phyloP scores from a whole-genome alignment of 805 yeast genomes.

The Candida orba region DNA sequence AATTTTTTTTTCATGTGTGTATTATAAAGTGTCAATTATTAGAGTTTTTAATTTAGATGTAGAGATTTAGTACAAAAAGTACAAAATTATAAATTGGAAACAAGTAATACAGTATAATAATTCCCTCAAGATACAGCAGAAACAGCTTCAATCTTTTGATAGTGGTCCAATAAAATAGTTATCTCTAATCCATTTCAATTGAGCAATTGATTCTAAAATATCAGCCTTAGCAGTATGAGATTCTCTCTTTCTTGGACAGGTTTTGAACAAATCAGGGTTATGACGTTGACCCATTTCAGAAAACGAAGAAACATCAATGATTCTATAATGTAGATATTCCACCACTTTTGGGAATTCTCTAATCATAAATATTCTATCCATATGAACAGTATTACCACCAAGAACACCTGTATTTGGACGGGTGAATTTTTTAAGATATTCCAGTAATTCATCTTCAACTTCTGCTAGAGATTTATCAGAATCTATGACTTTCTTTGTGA shows the following conservation, averaged over 20 bases:
- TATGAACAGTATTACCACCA: constrained; percentile 90
- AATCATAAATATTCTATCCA: constrained; percentile 81
- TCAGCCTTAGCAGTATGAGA: constrained; percentile 87
- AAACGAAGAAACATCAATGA: constrained; percentile 84
- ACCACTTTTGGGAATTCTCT: constrained; percentile 67
- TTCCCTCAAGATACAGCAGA: not conserved
- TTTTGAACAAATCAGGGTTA: constrained; percentile 52
- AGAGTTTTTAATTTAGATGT: no score
- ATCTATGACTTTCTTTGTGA: constrained; percentile 60
- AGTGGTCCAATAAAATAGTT: constrained; percentile 43
- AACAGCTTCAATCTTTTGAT: not conserved
- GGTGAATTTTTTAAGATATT: constrained; percentile 51
- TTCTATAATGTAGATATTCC: constrained; percentile 59
- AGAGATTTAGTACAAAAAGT: no score
- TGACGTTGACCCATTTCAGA: constrained; percentile 77
- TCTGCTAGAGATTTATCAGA: constrained; percentile 44
- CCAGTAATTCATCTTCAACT: constrained; percentile 61
- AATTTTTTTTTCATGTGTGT: not conserved
- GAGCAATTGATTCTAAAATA: constrained; percentile 81
- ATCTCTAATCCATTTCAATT: constrained; percentile 69
- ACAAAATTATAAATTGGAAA: no score
- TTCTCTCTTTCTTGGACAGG: constrained; percentile 55
- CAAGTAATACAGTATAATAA: no score
- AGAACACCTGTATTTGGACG: constrained; percentile 56
- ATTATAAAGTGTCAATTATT: no score